Base-by-base conservation (phyloP, 2,329 filamentous ascomycete species). In the Colletotrichum scovillei region DNA sequence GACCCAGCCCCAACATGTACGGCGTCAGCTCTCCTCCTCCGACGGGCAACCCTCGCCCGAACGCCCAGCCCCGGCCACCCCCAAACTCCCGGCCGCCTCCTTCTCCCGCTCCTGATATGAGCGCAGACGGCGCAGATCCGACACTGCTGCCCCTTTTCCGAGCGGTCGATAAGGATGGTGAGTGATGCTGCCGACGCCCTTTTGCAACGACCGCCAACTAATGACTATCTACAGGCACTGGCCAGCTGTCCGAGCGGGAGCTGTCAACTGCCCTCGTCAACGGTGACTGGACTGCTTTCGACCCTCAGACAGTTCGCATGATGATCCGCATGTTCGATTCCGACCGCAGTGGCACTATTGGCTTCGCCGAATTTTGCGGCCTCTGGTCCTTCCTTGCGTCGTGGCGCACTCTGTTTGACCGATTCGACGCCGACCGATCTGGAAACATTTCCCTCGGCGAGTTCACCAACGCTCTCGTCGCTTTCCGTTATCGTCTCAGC, bases 251-350 rank as follows among this genome's bases (percentile, higher is more conserved):
- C 2, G 95, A 98, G 83, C 88, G 88, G 64, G 96, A 98, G 83
- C 92, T 99, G 55, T 93, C 94, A 11, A 92, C 94, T 1, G 97
- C 97, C 24, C 91, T 99, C 6, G 95, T 98, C 73, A 99, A 99
- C 81, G 96, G 95, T 68, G 97, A 99, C 87, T 98, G 94, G 91
- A 94, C 94, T 1, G 91, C 95, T 5, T 99, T 99, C 82, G 95
- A 99, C 83, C 89, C 92, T 5, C 94, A 98, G 78, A 99, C 97
- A 1, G 95, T 98, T 76, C 93, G 93, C 80, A 98, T 98, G 94
- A 98, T 99, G 95, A 98, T 99, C 77, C 93, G 95, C 80, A 98
- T 99, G 97, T 99, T 99, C 84, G 96, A 98, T 85, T 94, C 93
- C 72, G 94, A 98, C 84, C 93, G 94, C 78, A 93, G 90, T 75